Evolutionary conservation across 371 early-diverging fungal species (phyloP).

Genomic region (Mucor lusitanicus): DNA sequence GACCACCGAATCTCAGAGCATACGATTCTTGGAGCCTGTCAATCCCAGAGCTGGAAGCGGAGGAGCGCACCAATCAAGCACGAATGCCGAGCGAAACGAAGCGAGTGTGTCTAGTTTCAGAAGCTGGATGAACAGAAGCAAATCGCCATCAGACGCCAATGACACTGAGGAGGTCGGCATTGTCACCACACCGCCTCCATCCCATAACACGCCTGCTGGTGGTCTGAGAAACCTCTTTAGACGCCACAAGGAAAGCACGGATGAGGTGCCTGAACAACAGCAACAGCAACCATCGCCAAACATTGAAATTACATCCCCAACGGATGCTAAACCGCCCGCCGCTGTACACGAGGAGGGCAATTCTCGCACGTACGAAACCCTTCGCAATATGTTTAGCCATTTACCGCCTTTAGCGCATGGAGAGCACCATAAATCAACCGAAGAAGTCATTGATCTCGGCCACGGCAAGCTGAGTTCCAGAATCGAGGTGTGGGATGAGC

Average conservation of each 20-base stretch:
- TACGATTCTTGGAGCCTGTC: constrained; percentile 52
- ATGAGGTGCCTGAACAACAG: background rate
- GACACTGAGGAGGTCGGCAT: background rate
- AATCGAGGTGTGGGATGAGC: constrained; percentile 48
- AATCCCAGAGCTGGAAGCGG: constrained; percentile 31
- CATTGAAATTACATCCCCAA: background rate
- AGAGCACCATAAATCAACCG: background rate
- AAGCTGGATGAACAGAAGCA: constrained; percentile 31
- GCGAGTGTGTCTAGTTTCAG: constrained; percentile 41
- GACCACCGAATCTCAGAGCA: constrained; percentile 35
- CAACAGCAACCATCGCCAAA: constrained; percentile 1
- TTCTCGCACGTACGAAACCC: background rate
- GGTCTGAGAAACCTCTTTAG: constrained; percentile 39
- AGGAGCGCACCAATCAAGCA: background rate
- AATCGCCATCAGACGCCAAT: constrained; percentile 1
- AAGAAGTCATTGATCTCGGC: constrained; percentile 6
- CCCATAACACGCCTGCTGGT: background rate
- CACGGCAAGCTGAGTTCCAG: constrained; percentile 13
- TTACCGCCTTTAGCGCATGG: background rate
- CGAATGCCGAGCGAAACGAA: constrained; percentile 40
- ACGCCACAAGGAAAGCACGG: constrained; percentile 13
- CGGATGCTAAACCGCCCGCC: background rate
- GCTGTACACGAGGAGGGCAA: background rate
- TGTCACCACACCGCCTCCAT: background rate
- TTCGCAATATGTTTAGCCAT: constrained; percentile 9